A percentile compares a stretch with the other conserved stretches of the same genome.
phyloP scores from a whole-genome alignment of 371 early-diverging fungal genomes.

The Apophysomyces trapeziformis region DNA sequence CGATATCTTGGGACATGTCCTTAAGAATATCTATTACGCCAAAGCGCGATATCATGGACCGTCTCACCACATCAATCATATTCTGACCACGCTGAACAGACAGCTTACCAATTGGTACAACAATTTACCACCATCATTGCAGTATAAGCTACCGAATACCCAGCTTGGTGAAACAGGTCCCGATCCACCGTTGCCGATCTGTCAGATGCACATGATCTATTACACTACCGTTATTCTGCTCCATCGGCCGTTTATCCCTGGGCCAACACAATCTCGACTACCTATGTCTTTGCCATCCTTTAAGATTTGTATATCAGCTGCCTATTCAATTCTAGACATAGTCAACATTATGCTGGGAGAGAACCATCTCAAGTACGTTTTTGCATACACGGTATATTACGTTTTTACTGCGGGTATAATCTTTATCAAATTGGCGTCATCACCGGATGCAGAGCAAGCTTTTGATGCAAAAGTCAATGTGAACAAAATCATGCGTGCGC shows the following conservation, averaged over 20 bases:
- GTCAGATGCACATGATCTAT: conserved; percentile 52
- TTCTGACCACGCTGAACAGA: conserved; percentile 41
- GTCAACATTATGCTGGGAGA: conserved; percentile 37
- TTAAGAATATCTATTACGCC: conserved; percentile 49
- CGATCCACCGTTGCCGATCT: conserved; percentile 29
- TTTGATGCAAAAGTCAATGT: conserved; percentile 39
- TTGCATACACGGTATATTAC: conserved; percentile 44
- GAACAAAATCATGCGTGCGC: conserved; percentile 37
- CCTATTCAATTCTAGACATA: conserved; percentile 52
- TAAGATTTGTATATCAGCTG: conserved; percentile 52
- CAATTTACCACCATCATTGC: conserved; percentile 43
- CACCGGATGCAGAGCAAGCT: conserved; percentile 23
- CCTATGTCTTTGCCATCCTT: conserved; percentile 39
- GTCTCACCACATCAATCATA: conserved; percentile 28
- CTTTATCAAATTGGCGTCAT: conserved; percentile 40
- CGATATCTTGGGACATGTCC: conserved; percentile 49
- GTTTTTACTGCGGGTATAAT: conserved; percentile 48
- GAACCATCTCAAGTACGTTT: conserved; percentile 35
- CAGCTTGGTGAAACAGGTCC: conserved; percentile 5
- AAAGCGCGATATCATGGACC: conserved; percentile 32
- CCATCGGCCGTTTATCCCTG: conserved; percentile 49
- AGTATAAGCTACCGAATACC: conserved; percentile 27
- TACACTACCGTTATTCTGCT: conserved; percentile 46
- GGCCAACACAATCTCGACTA: conserved; percentile 20
- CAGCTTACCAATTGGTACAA: conserved; percentile 50